These are phyloP conservation scores for Vitis hybrid DNA, from an alignment of 177 flowering plant species.

Conservation along the genomic window DNA sequence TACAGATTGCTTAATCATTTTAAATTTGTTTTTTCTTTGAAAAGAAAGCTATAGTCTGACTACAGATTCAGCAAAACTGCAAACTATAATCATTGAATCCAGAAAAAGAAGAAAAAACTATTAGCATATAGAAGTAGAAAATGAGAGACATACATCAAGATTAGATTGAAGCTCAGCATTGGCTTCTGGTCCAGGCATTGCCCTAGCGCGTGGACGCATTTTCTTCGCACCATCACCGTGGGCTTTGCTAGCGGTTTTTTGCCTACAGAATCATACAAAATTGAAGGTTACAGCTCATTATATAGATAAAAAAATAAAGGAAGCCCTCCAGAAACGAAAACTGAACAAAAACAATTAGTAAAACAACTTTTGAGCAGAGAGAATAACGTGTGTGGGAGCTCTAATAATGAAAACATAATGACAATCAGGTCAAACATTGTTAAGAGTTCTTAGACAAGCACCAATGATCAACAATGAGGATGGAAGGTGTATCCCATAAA, in stretches of 20 bases:
- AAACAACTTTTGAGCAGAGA: neutral
- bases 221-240: constrained; percentile 36
- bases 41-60: too few relatives aligned
- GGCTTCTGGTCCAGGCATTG: constrained; percentile 46
- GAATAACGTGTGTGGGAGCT: neutral
- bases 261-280: constrained; percentile 20
- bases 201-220: constrained; percentile 32
- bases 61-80: too few relatives aligned
- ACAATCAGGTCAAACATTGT: neutral
- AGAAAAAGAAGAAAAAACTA: neutral
- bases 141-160: constrained; percentile 60
- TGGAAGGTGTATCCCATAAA: neutral
- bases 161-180: constrained; percentile 83
- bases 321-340: neutral
- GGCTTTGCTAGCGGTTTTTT: constrained; percentile 29
- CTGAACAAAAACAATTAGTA: neutral
- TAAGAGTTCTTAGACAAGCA: too few relatives aligned
- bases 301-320: neutral
- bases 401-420: neutral
- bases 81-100: too few relatives aligned
- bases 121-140: neutral
- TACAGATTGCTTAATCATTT: too few relatives aligned
- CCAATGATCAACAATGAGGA: neutral
- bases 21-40: too few relatives aligned
- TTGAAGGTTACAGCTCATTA: neutral